phyloP scores from a whole-genome alignment of 192 early-diverging fungal species.

The Ambispora gerdemannii region DNA sequence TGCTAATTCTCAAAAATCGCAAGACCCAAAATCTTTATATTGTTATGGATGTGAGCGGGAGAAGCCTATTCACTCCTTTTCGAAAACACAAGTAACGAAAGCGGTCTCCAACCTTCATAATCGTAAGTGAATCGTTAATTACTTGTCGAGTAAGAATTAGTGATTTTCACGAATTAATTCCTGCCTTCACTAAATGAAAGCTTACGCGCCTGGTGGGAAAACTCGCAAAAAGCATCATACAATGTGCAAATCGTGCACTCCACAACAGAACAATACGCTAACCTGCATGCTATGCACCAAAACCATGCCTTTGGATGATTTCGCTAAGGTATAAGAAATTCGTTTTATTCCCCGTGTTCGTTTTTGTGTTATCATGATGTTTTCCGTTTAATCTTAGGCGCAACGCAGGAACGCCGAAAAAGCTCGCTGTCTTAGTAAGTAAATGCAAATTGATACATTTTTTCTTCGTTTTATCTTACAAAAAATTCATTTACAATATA shows the following conservation, averaged over 20 bases:
- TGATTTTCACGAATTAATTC: neutral
- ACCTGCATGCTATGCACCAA: constrained; percentile 44
- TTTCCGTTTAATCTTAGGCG: constrained; percentile 28
- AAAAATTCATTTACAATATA: neutral
- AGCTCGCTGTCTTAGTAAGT: constrained; percentile 36
- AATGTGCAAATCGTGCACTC: constrained; percentile 43
- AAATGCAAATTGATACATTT: neutral
- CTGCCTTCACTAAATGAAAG: constrained; percentile 15
- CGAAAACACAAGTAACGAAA: constrained; percentile 42
- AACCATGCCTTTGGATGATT: constrained; percentile 32
- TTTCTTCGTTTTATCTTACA: neutral
- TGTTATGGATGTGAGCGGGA: constrained; percentile 31
- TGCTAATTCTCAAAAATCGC: neutral
- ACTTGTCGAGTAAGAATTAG: no score
- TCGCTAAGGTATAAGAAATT: constrained; percentile 39
- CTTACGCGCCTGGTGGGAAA: constrained; percentile 33
- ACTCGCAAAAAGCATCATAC: constrained; percentile 38
- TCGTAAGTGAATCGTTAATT: constrained; percentile 31
- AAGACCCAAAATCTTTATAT: neutral
- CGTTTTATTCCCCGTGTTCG: neutral
- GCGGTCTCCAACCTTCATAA: constrained; percentile 31
- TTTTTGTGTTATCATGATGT: neutral
- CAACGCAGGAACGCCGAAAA: constrained; percentile 46
- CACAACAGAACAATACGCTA: constrained; percentile 30
- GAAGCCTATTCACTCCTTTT: constrained; percentile 38